phyloP scores from a whole-genome alignment of 2,329 filamentous ascomycete species.

The Chrysoporthe cubensis region DNA sequence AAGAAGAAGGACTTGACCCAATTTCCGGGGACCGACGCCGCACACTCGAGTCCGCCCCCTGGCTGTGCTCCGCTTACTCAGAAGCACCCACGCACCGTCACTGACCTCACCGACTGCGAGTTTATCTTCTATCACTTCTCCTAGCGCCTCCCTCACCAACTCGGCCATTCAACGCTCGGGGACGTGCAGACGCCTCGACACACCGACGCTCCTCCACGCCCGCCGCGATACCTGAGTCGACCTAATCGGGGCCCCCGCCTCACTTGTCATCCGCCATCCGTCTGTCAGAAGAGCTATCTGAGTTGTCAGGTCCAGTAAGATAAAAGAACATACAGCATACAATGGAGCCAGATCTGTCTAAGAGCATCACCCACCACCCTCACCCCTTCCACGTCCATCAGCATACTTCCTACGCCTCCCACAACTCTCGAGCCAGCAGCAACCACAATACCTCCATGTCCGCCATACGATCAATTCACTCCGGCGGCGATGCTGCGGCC shows the following conservation, averaged over 20 bases:
- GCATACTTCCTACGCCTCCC: constrained; percentile 32
- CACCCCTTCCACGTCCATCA: constrained; percentile 48
- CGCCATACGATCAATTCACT: constrained; percentile 29
- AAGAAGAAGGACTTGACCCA: not conserved
- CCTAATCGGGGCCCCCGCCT: not conserved
- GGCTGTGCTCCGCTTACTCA: not conserved
- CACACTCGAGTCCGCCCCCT: too few species aligned
- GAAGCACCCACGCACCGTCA: not conserved
- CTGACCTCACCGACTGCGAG: not conserved
- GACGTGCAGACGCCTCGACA: not conserved
- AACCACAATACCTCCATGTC: constrained; percentile 34
- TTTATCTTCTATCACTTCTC: not conserved
- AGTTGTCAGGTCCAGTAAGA: not conserved
- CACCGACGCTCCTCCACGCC: not conserved
- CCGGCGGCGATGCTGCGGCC: constrained; percentile 39
- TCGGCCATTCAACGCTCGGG: not conserved
- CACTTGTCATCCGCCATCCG: not conserved
- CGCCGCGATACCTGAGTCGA: not conserved
- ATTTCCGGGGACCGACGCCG: not conserved
- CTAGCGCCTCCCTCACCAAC: not conserved
- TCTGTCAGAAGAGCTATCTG: not conserved
- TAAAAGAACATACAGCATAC: not conserved
- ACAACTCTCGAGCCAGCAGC: constrained; percentile 1
- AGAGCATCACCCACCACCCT: constrained; percentile 49
- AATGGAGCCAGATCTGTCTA: constrained; percentile 47